Percentiles rank a stretch among this genome's conserved stretches.
Conservation (phyloP, 2,329 filamentous ascomycete genomes). For the Colletotrichum destructivum region DNA sequence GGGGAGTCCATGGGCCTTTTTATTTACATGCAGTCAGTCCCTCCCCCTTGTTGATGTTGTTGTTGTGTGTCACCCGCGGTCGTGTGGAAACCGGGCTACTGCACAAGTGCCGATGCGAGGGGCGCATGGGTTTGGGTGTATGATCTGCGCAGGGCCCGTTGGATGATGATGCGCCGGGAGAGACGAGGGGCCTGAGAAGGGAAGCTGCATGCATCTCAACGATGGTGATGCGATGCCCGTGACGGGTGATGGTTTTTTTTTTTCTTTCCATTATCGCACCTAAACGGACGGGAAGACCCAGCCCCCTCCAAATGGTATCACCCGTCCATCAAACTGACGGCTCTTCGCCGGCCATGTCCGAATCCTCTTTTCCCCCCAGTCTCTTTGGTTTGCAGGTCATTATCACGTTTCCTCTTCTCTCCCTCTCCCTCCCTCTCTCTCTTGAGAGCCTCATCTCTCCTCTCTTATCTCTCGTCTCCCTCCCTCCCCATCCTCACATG, state of each 20-base stretch:
- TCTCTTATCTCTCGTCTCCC: neutral
- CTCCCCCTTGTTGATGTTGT: neutral
- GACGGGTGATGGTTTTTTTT: conserved; percentile 15
- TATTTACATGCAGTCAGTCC: neutral
- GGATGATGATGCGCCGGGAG: conserved; percentile 3
- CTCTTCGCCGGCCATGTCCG: too few species aligned
- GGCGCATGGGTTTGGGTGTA: conserved; percentile 16
- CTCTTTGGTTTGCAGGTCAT: too few species aligned
- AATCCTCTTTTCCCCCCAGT: too few species aligned
- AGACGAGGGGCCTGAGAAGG: neutral
- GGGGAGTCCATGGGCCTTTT: neutral
- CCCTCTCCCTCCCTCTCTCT: neutral
- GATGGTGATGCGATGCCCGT: neutral
- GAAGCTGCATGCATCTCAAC: conserved; percentile 3
- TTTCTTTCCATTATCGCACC: too few species aligned
- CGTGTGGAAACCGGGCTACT: conserved; percentile 32
- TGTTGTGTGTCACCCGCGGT: neutral
- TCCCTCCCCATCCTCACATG: neutral
- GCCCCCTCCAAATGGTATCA: neutral
- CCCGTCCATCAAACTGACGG: too few species aligned
- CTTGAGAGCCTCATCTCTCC: neutral
- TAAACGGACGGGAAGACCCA: neutral
- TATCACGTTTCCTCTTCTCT: too few species aligned
- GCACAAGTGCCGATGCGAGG: conserved; percentile 28
- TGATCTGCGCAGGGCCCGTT: conserved; percentile 35